phyloP scores from a whole-genome alignment of 2,329 filamentous ascomycete genomes.

The Thermomyces lanuginosus region DNA sequence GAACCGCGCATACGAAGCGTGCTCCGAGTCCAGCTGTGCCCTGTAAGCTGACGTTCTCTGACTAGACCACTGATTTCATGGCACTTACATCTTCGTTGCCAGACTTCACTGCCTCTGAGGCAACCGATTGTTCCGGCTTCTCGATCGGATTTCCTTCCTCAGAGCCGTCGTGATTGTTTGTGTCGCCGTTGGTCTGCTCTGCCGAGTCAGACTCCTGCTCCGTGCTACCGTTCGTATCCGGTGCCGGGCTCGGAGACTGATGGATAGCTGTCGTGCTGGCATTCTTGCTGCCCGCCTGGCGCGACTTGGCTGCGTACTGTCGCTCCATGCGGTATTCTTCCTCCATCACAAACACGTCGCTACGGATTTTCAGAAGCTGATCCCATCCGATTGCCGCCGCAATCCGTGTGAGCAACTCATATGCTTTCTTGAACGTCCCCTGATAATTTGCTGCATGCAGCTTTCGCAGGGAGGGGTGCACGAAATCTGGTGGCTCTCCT shows the following conservation, averaged over 20 bases:
- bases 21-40: conserved; percentile 45
- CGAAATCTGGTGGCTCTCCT: conserved; percentile 63
- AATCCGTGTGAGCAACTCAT: conserved; percentile 85
- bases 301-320: conserved; percentile 17
- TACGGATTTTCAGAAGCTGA: conserved; percentile 80
- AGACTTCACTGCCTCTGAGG: conserved; percentile 59
- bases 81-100: conserved; percentile 52
- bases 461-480: conserved; percentile 72
- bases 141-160: conserved; percentile 39
- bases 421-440: conserved; percentile 89
- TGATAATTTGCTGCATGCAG: conserved; percentile 80
- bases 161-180: conserved; percentile 8
- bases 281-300: conserved; percentile 41
- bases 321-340: conserved; percentile 84
- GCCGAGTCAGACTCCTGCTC: conserved; percentile 14
- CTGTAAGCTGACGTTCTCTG: no score
- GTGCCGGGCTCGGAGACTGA: conserved; percentile 41
- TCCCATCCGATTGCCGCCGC: conserved; percentile 97
- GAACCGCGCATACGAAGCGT: conserved; percentile 70
- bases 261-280: conserved; percentile 65
- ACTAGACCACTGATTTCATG: neutral
- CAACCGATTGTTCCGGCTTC: conserved; percentile 63
- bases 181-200: conserved; percentile 18
- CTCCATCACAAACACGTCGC: conserved; percentile 98
- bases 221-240: conserved; percentile 21